A percentile compares a stretch with the other conserved stretches of the same genome.
phyloP scores from a whole-genome alignment of 1,284 basidiomycete species.

The Ustilago esculenta region DNA sequence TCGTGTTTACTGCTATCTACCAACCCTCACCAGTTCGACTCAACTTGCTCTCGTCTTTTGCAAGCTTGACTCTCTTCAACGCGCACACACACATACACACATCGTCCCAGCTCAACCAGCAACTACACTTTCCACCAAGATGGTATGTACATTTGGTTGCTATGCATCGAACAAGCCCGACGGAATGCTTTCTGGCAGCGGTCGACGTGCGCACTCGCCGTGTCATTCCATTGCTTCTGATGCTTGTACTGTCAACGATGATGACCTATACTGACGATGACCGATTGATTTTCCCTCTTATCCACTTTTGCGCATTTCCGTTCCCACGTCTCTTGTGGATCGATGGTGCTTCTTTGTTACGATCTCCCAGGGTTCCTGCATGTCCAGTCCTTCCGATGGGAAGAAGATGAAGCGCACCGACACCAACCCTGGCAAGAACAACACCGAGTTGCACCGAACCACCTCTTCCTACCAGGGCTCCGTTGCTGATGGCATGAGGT shows the following conservation, averaged over 20 bases:
- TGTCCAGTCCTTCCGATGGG: conserved; percentile 57
- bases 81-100: background rate
- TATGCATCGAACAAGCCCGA: background rate
- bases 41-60: conserved; percentile 9
- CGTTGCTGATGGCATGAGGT: conserved; percentile 64
- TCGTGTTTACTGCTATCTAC: conserved; percentile 6
- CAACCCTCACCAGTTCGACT: background rate
- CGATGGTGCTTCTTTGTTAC: too few species aligned
- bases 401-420: conserved; percentile 66
- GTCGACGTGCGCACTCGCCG: too few species aligned
- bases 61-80: conserved; percentile 5
- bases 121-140: conserved; percentile 15
- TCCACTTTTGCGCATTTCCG: too few species aligned
- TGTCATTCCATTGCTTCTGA: too few species aligned
- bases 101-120: background rate
- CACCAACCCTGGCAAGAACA: conserved; percentile 60
- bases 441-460: conserved; percentile 66
- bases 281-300: background rate
- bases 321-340: too few species aligned
- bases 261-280: conserved; percentile 3
- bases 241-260: too few species aligned
- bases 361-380: conserved; percentile 51
- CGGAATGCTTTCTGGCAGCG: too few species aligned
- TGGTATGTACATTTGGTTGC: conserved; percentile 19
- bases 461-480: conserved; percentile 67